Percentiles rank a stretch among this genome's conserved stretches.
Conservation (phyloP, 164 flowering plant genomes). For the Cinnamomum micranthum region DNA sequence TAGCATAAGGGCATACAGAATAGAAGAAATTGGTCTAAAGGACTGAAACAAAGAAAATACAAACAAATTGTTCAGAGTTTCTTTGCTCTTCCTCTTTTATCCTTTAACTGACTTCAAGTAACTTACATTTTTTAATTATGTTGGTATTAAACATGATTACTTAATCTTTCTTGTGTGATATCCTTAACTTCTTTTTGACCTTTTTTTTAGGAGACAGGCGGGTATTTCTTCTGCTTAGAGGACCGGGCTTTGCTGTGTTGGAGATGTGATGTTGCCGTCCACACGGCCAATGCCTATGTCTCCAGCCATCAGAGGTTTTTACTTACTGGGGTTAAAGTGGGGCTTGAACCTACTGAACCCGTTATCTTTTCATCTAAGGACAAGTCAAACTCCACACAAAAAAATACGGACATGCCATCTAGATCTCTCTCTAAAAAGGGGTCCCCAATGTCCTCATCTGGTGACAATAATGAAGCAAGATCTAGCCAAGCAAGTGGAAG, state of each 20-base stretch:
- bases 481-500: slow-evolving; percentile 29
- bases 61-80: too few species aligned
- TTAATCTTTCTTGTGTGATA: background rate
- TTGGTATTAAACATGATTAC: background rate
- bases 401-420: background rate
- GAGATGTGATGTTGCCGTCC: slow-evolving; percentile 83
- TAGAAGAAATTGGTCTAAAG: too few species aligned
- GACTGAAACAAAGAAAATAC: too few species aligned
- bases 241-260: slow-evolving; percentile 92
- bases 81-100: background rate
- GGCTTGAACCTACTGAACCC: slow-evolving; percentile 53
- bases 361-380: slow-evolving; percentile 34
- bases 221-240: slow-evolving; percentile 89
- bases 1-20: too few species aligned
- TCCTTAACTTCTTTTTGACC: background rate
- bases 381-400: background rate
- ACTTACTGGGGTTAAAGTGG: slow-evolving; percentile 91
- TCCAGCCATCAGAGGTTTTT: slow-evolving; percentile 79
- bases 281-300: slow-evolving; percentile 64
- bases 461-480: slow-evolving; percentile 22
- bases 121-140: background rate
- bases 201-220: slow-evolving; percentile 56
- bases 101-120: background rate
- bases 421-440: slow-evolving; percentile 12
- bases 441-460: slow-evolving; percentile 19